These are phyloP conservation scores for Fusarium heterosporum DNA, from an alignment of 2,329 filamentous ascomycete genomes.

Conservation along the genomic window DNA sequence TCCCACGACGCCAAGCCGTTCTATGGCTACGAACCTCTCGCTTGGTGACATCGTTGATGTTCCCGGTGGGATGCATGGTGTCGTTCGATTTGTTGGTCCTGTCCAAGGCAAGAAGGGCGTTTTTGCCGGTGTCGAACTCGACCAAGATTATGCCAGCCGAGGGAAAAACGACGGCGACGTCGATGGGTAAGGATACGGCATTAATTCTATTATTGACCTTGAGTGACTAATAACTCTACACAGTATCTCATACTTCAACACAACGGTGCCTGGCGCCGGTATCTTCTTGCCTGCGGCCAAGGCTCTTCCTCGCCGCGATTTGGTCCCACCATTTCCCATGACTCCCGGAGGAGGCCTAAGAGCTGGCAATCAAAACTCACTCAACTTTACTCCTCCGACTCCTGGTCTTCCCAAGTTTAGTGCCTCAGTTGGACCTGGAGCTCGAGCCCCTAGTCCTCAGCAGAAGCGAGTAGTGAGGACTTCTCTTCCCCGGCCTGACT, in stretches of 20 bases:
- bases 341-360: slow-evolving; percentile 72
- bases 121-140: slow-evolving; percentile 93
- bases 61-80: slow-evolving; percentile 91
- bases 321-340: slow-evolving; percentile 67
- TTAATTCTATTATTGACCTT: not conserved
- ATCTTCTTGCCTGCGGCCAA: slow-evolving; percentile 94
- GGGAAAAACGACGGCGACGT: slow-evolving; percentile 98
- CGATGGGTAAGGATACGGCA: slow-evolving; percentile 76
- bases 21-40: slow-evolving; percentile 66
- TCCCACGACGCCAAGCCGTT: slow-evolving; percentile 66
- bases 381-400: slow-evolving; percentile 72
- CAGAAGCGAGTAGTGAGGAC: slow-evolving; percentile 75
- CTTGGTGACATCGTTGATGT: slow-evolving; percentile 91
- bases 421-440: slow-evolving; percentile 82
- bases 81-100: slow-evolving; percentile 86
- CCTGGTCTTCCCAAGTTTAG: slow-evolving; percentile 82
- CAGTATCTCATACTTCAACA: slow-evolving; percentile 83
- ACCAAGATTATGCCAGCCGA: slow-evolving; percentile 79
- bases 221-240: slow-evolving; percentile 2
- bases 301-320: slow-evolving; percentile 76
- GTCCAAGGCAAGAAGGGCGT: slow-evolving; percentile 90
- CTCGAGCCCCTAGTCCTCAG: slow-evolving; percentile 75
- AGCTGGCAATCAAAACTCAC: slow-evolving; percentile 67
- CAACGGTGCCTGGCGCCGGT: slow-evolving; percentile 80
- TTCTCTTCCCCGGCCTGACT: slow-evolving; percentile 89